Conservation (phyloP, 2,329 filamentous ascomycete species). For the Penicillium paneum region DNA sequence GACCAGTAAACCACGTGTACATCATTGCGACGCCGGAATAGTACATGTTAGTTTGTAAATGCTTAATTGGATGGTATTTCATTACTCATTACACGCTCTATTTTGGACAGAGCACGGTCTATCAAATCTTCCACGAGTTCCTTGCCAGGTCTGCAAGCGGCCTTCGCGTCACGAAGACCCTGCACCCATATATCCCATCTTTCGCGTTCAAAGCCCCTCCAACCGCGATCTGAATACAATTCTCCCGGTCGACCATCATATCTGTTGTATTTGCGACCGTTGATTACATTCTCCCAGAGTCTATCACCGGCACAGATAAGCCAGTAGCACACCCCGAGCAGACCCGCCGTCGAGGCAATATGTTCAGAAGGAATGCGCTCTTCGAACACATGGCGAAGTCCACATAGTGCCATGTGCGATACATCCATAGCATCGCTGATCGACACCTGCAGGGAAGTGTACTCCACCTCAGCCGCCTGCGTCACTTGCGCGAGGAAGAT, state of each 20-base stretch:
- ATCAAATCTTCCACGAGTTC: neutral
- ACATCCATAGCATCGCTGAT: conserved; percentile 3
- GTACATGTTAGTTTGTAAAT: neutral
- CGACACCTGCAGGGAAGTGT: neutral
- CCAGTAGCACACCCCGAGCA: conserved; percentile 3
- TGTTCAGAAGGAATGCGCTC: neutral
- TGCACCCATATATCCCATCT: conserved; percentile 3
- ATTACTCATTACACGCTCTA: conserved; percentile 1
- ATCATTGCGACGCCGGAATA: neutral
- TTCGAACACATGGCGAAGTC: conserved; percentile 1
- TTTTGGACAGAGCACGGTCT: neutral
- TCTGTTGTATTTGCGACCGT: neutral
- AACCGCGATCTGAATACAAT: neutral
- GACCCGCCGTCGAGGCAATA: neutral
- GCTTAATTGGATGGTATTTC: neutral
- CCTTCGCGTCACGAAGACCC: neutral
- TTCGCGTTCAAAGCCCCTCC: conserved; percentile 4
- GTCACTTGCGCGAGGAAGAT: conserved; percentile 2
- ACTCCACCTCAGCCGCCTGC: neutral
- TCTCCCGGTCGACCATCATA: conserved; percentile 5
- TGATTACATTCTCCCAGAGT: conserved; percentile 5
- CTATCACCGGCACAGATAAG: conserved; percentile 5
- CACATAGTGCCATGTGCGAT: neutral
- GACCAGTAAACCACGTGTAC: neutral
- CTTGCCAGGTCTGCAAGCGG: neutral